Base-by-base conservation (phyloP, 2,329 filamentous ascomycete species). In the Paecilomyces sp. region DNA sequence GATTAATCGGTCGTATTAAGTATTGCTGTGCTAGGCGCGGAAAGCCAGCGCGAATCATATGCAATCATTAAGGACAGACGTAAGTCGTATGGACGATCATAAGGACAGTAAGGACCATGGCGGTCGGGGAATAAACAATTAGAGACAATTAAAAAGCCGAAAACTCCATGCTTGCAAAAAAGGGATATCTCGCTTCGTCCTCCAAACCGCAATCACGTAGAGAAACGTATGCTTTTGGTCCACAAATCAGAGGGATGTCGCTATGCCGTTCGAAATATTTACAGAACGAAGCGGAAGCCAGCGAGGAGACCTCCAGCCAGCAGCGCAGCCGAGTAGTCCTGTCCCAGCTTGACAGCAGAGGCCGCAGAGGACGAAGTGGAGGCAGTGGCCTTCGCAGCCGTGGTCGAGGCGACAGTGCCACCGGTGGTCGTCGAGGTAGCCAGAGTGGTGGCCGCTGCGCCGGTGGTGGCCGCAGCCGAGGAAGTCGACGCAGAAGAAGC, bases 251-350 rank as follows among this genome's bases (percentile, higher is more conserved):
- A 57, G 41, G 41, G 41, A 47, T 47, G 41, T 9, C 18, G 15
- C 41, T 22, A 5, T 22, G 41, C 41, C 41, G 41, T 47, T 47
- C n/a, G 41, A 28, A 54, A 8, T 61, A 54, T 63, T 70, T 83
- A 88, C 71, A 88, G 72, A 62, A 84, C 75, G 62, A 86, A 70
- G 63, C 83, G 83, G 67, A 87, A 83, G 58, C 83, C 73, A 56
- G 81, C 79, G 60, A 84, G 74, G 63, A 86, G 72, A 67, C 80
- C 81, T 61, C 80, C 80, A 55, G 79, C 81, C 58, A 86, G 70
- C 50, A 78, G 67, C 58, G 79, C 78, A 58, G 81, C 81, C 56
- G 82, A 80, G 68, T 82, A 82, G 63, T 81, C 77, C 67, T 78
- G 76, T 56, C 73, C 75, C 64, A 78, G 66, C 64, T 70, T 72